Base-by-base conservation (phyloP, 1,284 basidiomycete genomes). In the Calocybe gambosa region DNA sequence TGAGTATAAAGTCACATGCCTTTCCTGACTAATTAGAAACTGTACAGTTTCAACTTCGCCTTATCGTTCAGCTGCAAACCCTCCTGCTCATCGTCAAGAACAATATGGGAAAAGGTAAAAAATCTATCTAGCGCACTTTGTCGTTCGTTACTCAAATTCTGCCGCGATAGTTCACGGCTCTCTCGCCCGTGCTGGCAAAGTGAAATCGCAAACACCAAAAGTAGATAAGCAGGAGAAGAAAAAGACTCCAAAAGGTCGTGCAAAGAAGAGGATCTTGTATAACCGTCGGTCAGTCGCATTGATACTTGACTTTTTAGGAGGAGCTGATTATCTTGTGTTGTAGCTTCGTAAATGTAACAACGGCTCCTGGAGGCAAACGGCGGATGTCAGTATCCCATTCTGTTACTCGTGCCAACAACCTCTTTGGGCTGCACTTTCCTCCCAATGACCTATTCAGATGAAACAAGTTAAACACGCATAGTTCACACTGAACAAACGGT, bases 171-270 rank as follows among this genome's bases (percentile, higher is more conserved):
- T 97, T 76, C 94, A 98, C 89, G 94, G 95, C 73, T 97, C 94
- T 68, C 93, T 98, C 76, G 94, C 94, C 73, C 94, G 95, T 84
- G 94, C 93, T 72, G 94, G 93, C 74, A 97, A 98, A 85, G 94
- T 98, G 82, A 96, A 92, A 78, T 91, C 89, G 62, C 93, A 96
- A 75, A 88, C 85, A 64, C 94, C 94, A 62, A 95, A 95, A 75
- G 93, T 95, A 67, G 93, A 95, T 67, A 84, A 88, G 71, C 91
- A 95, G 77, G 93, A 96, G 78, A 96, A 95, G 86, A 93, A 93
- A 82, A 95, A 95, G 85, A 78, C 74, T 37, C 90, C 91, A 54
- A 94, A 89, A 77, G 93, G 93, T 60, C 90, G 93, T 66, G 93
- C 93, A 55, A 92, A 95, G 85, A 96, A 96, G 83, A 81, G 93